These are phyloP conservation scores for Phytophthora cryptogea DNA, from an alignment of 352 stramenopile genomes.

Conservation along the genomic window DNA sequence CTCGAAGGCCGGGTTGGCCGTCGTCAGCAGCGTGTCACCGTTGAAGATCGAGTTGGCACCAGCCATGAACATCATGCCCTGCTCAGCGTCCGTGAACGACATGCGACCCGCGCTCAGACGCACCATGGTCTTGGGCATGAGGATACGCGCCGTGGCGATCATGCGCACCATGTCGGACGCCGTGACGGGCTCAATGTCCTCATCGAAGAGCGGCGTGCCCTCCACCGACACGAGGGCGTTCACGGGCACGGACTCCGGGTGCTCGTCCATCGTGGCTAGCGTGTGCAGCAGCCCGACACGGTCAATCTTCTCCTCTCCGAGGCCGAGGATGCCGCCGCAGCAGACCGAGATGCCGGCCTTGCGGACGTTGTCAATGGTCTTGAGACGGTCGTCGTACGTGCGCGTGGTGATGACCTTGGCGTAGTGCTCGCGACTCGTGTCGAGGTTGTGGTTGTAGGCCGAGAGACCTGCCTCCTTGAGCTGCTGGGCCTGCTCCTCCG, in stretches of 20 bases:
- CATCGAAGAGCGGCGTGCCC: slow-evolving; percentile 94
- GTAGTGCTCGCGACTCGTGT: slow-evolving; percentile 98
- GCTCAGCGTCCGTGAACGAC: slow-evolving; percentile 96
- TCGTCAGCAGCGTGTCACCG: slow-evolving; percentile 97
- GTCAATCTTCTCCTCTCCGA: slow-evolving; percentile 95
- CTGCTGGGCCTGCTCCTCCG: slow-evolving; percentile 93
- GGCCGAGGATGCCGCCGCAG: slow-evolving; percentile 96
- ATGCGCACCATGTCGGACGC: slow-evolving; percentile 98
- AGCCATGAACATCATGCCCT: slow-evolving; percentile 97
- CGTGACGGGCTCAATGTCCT: slow-evolving; percentile 87
- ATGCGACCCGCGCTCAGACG: slow-evolving; percentile 96
- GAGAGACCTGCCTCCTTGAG: slow-evolving; percentile 98
- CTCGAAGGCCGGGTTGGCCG: slow-evolving; percentile 96
- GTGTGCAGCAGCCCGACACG: slow-evolving; percentile 96
- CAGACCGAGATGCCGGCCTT: slow-evolving; percentile 98
- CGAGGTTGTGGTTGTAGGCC: slow-evolving; percentile 99
- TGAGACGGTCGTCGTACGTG: slow-evolving; percentile 96
- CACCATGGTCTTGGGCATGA: slow-evolving; percentile 98
- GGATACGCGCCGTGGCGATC: slow-evolving; percentile 96
- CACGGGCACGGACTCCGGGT: slow-evolving; percentile 97
- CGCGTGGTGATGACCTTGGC: slow-evolving; percentile 96
- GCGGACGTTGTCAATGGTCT: slow-evolving; percentile 96
- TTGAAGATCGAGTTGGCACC: slow-evolving; percentile 99
- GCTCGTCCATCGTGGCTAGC: slow-evolving; percentile 94
- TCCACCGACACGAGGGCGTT: slow-evolving; percentile 96